These are phyloP conservation scores for Boletus subparvulus DNA, from an alignment of 768 basidiomycete species.

Conservation along the genomic window DNA sequence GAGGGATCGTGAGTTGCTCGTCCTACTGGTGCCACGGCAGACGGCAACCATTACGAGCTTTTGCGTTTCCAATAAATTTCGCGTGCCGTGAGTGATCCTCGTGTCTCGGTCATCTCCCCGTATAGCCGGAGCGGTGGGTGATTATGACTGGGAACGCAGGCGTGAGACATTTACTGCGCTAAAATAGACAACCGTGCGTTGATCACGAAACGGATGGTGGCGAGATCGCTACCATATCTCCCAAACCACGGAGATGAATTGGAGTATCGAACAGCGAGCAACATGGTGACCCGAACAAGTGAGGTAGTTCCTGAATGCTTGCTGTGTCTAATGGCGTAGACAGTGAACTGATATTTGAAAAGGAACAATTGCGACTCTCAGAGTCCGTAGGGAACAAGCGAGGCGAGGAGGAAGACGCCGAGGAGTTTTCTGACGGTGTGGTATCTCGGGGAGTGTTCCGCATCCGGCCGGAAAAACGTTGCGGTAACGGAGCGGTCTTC, in stretches of 20 bases:
- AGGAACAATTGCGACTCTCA: conserved; percentile 1
- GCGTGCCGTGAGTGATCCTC: not conserved
- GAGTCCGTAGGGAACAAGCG: not conserved
- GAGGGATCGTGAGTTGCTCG: no score
- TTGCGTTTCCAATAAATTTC: not conserved
- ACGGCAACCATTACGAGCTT: not conserved
- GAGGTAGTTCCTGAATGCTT: not conserved
- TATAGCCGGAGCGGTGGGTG: no score
- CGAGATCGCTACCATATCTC: not conserved
- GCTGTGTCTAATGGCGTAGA: conserved; percentile 1
- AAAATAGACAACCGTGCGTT: not conserved
- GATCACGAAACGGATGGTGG: not conserved
- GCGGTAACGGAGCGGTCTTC: conserved; percentile 11
- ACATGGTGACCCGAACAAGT: not conserved
- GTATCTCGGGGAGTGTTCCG: not conserved
- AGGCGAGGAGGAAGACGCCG: conserved; percentile 3
- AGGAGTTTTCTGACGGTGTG: conserved; percentile 10
- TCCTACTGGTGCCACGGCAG: not conserved
- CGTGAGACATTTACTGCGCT: not conserved
- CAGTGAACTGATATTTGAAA: not conserved
- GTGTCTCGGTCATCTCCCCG: not conserved
- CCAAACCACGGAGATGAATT: not conserved
- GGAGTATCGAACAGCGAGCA: not conserved
- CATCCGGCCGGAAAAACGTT: not conserved
- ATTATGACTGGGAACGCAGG: not conserved